A percentile compares a stretch with the other conserved stretches of the same genome.
phyloP scores from a whole-genome alignment of 2,329 filamentous ascomycete genomes.

The Nannizziopsis barbatae region DNA sequence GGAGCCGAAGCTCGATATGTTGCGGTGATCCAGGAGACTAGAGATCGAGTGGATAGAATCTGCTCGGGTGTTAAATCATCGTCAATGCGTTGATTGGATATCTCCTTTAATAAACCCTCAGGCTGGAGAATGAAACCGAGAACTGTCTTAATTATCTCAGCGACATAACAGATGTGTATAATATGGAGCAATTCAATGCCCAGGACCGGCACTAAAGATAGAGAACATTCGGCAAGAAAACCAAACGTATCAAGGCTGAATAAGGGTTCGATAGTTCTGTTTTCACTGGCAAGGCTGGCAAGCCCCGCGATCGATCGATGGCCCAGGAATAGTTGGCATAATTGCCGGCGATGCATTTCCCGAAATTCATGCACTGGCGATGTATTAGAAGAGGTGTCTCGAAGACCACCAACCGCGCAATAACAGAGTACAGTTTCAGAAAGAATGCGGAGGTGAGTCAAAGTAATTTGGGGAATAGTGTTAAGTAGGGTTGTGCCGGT shows the following conservation, averaged over 20 bases:
- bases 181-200: slow-evolving; percentile 66
- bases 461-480: slow-evolving; percentile 67
- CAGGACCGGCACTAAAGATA: slow-evolving; percentile 57
- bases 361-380: slow-evolving; percentile 54
- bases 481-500: slow-evolving; percentile 66
- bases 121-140: slow-evolving; percentile 41
- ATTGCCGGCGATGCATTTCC: slow-evolving; percentile 57
- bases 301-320: slow-evolving; percentile 33
- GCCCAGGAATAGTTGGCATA: slow-evolving; percentile 62
- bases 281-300: slow-evolving; percentile 26
- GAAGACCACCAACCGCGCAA: slow-evolving; percentile 61
- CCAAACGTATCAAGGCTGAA: slow-evolving; percentile 32
- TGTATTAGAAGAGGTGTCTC: slow-evolving; percentile 47
- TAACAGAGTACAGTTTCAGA: slow-evolving; percentile 83
- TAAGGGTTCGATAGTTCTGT: slow-evolving; percentile 30
- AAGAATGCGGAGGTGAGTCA: slow-evolving; percentile 79
- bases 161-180: slow-evolving; percentile 74
- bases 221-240: slow-evolving; percentile 68
- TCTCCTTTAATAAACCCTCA: slow-evolving; percentile 27
- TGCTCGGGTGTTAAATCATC: slow-evolving; percentile 20
- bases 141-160: slow-evolving; percentile 77
- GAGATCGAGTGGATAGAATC: no score
- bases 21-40: slow-evolving; percentile 22
- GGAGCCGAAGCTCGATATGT: slow-evolving; percentile 10
- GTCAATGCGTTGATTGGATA: slow-evolving; percentile 16